These are phyloP conservation scores for Mallotus repandus DNA, from an alignment of 441 rosid genomes.

Conservation along the genomic window DNA sequence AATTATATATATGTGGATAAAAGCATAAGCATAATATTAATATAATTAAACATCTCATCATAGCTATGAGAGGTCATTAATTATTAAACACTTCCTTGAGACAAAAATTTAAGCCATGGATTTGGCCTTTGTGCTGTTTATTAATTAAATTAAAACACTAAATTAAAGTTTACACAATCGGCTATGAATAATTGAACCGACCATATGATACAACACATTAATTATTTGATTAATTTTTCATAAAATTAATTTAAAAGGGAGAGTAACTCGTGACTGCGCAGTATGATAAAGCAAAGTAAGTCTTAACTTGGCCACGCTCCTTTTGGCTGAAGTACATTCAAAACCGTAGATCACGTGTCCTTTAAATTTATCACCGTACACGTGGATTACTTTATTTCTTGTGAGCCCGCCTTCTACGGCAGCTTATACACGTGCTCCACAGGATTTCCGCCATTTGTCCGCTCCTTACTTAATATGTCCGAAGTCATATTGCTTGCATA, in stretches of 20 bases:
- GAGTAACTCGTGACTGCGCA: constrained; percentile 24
- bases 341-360: constrained; percentile 17
- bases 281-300: not conserved
- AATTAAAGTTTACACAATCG: not conserved
- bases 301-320: constrained; percentile 4
- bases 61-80: not conserved
- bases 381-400: constrained; percentile 5
- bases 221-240: too few species aligned
- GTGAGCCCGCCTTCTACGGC: constrained; percentile 14
- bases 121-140: not conserved
- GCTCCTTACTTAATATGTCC: not conserved
- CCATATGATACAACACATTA: not conserved
- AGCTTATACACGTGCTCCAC: constrained; percentile 3
- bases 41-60: not conserved
- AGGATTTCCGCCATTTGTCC: constrained; percentile 21
- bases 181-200: constrained; percentile 4
- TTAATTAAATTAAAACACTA: not conserved
- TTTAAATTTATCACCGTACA: constrained; percentile 13
- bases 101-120: not conserved
- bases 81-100: not conserved
- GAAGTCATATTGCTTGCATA: not conserved
- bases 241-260: not conserved
- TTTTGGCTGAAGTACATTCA: not conserved
- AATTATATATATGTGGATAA: too few species aligned
- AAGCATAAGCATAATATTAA: too few species aligned